Evolutionary conservation across 176 grass and related monocot genomes (phyloP).

Genomic region (Oryza rufipogon): DNA sequence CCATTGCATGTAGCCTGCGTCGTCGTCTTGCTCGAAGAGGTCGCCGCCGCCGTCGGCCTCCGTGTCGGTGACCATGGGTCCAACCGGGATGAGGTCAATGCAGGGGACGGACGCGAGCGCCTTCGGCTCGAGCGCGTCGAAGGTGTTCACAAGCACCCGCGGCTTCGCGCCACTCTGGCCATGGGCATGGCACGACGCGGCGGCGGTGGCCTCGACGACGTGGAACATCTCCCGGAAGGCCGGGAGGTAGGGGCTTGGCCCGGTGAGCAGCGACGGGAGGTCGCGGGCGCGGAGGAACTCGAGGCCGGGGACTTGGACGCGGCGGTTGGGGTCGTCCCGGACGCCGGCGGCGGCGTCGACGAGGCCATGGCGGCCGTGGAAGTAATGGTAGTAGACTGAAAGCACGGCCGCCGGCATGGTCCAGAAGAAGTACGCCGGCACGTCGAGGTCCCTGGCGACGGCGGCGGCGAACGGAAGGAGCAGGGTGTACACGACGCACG

Average conservation of each 20-base stretch:
- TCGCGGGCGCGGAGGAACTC: conserved; percentile 38
- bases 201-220: conserved; percentile 6
- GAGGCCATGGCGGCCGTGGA: conserved; percentile 14
- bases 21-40: conserved; percentile 43
- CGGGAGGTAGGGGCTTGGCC: not conserved
- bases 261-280: conserved; percentile 37
- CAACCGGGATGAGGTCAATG: conserved; percentile 41
- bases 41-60: conserved; percentile 17
- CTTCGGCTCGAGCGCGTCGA: conserved; percentile 40
- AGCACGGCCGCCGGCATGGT: conserved; percentile 44
- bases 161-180: not conserved
- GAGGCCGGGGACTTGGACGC: conserved; percentile 32
- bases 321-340: conserved; percentile 16
- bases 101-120: not conserved
- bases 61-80: conserved; percentile 33
- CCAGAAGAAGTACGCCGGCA: conserved; percentile 46
- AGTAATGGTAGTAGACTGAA: conserved; percentile 38
- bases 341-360: conserved; percentile 11
- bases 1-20: conserved; percentile 40
- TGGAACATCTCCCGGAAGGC: conserved; percentile 11
- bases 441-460: conserved; percentile 15
- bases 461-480: conserved; percentile 41
- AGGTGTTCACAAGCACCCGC: conserved; percentile 55
- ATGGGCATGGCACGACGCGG: not conserved
- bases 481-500: conserved; percentile 37